Evolutionary conservation across 2,329 filamentous ascomycete species (phyloP), one percentile per base, ranked within the genome.

Genomic region (Aspergillus caelatus): DNA sequence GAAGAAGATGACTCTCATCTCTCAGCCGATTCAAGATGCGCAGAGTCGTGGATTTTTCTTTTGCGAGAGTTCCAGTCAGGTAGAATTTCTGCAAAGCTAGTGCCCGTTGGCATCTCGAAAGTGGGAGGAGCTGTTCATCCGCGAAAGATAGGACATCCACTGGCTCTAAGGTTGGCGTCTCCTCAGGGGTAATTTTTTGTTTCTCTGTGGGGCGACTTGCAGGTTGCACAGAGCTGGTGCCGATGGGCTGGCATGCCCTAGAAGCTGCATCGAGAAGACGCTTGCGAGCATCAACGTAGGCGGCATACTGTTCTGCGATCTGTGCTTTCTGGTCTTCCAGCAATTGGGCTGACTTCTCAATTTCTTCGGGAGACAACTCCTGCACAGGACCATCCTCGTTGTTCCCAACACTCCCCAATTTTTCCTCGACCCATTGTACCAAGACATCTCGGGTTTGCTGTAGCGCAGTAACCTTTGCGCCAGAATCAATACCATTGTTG

Each of bases 381-480:
- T 72, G 68, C 2, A 72, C 61, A 32, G 69, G 62, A 30, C 62
- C 70, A 41, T 73, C 72, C 28, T 78, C 76, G 6, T 68, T 68
- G 57, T 72, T 71, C 6, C 69, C 72, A 52, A 73, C 72, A 19
- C 67, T 80, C 21, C 79, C 75, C 53, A 85, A 68, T 50, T 83
- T 82, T 46, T 78, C 77, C 67, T 85, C 83, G 8, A 85, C 77
- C 83, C 83, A 85, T 52, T 79, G 75, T 6, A 84, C 78, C 50
- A 85, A 72, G 63, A 83, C 82, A 62, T 84, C 78, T 52, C 82
- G 78, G 14, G 81, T 83, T 43, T 73, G 72, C 57, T 80, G 75
- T 30, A 85, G 71, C 4, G 81, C 81, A 55, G 67, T 65, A 0
- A 79, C 58, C 62, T 71, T 77, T 9, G 64, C 62, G 21, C 64